Evolutionary conservation across 2,329 filamentous ascomycete genomes (phyloP).

Genomic region (Pyrenochaeta sp.): DNA sequence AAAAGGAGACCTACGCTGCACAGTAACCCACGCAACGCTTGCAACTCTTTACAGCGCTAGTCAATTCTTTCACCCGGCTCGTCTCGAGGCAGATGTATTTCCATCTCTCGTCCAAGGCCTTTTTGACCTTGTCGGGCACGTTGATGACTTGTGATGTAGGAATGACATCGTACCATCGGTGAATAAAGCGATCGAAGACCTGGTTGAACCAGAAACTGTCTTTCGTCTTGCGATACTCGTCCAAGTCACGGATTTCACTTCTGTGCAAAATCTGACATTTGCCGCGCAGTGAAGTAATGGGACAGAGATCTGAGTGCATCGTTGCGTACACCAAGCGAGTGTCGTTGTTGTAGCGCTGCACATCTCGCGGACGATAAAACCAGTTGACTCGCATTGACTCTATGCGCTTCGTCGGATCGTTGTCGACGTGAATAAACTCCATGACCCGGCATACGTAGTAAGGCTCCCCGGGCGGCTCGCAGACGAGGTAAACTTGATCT

Average conservation of each 20-base stretch:
- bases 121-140: conserved; percentile 93
- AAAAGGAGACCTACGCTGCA: conserved; percentile 73
- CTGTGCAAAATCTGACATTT: conserved; percentile 92
- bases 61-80: conserved; percentile 92
- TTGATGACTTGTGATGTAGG: conserved; percentile 93
- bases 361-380: conserved; percentile 97
- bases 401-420: conserved; percentile 72
- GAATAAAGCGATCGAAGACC: conserved; percentile 97
- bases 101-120: conserved; percentile 94
- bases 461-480: conserved; percentile 95
- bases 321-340: conserved; percentile 92
- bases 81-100: conserved; percentile 95
- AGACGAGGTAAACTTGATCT: conserved; percentile 95
- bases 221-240: conserved; percentile 82
- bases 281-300: conserved; percentile 88
- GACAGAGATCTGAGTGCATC: conserved; percentile 98
- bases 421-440: conserved; percentile 90
- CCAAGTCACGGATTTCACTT: conserved; percentile 82
- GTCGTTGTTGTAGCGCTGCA: conserved; percentile 89
- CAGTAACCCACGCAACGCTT: conserved; percentile 92
- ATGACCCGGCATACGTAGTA: conserved; percentile 98
- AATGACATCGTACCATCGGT: conserved; percentile 96
- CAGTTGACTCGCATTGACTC: conserved; percentile 94
- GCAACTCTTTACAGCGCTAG: conserved; percentile 93
- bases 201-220: conserved; percentile 98